Percentiles rank a stretch among this genome's conserved stretches.
Conservation (phyloP, 176 grass and related monocot genomes). For the Ensete glaucum region DNA sequence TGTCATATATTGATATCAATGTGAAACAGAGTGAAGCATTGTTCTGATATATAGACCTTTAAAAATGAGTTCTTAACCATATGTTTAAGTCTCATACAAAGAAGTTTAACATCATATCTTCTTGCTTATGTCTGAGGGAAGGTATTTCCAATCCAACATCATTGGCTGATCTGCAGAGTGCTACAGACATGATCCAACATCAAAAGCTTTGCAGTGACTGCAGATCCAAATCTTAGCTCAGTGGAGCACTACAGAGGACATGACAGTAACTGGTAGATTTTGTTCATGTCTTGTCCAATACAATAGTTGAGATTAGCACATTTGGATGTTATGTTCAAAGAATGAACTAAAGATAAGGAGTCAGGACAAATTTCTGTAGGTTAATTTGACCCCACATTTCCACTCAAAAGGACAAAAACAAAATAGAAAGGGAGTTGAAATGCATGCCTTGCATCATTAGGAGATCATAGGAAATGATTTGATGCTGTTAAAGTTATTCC, state of each 20-base stretch:
- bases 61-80: too few species aligned
- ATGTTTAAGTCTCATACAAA: too few species aligned
- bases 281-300: background rate
- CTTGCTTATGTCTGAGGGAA: background rate
- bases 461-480: too few species aligned
- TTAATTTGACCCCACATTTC: too few species aligned
- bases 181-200: background rate
- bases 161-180: background rate
- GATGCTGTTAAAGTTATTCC: too few species aligned
- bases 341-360: too few species aligned
- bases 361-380: too few species aligned
- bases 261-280: background rate
- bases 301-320: too few species aligned
- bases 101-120: background rate
- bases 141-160: background rate
- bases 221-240: background rate
- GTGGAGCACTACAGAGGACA: background rate
- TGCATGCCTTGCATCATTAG: too few species aligned
- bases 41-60: background rate
- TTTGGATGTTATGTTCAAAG: too few species aligned
- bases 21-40: background rate
- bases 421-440: too few species aligned
- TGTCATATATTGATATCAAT: background rate
- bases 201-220: background rate
- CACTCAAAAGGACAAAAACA: too few species aligned